Conservation (phyloP, 2,329 filamentous ascomycete genomes). For the Aspergillus pseudoviridinutans region DNA sequence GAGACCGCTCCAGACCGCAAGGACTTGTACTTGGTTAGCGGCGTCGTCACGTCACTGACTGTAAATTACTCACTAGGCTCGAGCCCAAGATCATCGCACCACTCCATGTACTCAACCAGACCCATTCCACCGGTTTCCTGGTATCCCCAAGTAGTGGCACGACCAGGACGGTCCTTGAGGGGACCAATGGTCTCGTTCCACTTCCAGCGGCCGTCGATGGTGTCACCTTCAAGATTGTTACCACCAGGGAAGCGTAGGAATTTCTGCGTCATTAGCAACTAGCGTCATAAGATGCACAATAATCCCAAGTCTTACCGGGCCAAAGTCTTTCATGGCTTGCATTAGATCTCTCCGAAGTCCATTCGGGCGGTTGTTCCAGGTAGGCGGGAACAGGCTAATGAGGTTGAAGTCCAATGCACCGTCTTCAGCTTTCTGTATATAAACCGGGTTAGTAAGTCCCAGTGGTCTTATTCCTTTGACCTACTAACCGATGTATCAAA, state of each 20-base stretch:
- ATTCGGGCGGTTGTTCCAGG: constrained; percentile 51
- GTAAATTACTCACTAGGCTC: constrained; percentile 27
- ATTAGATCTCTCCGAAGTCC: constrained; percentile 50
- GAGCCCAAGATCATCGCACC: constrained; percentile 45
- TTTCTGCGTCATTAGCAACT: constrained; percentile 34
- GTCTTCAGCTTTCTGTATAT: constrained; percentile 28
- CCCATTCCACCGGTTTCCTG: constrained; percentile 44
- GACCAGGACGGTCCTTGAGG: constrained; percentile 45
- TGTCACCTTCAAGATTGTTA: constrained; percentile 47
- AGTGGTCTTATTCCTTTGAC: not conserved
- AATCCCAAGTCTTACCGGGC: constrained; percentile 17
- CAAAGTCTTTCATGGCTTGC: constrained; percentile 33
- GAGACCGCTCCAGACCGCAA: constrained; percentile 45
- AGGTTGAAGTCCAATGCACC: constrained; percentile 49
- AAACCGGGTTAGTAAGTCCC: not conserved
- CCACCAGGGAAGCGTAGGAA: constrained; percentile 52
- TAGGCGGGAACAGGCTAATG: constrained; percentile 52
- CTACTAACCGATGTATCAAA: constrained; percentile 41
- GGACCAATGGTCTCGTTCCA: constrained; percentile 53
- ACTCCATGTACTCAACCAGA: constrained; percentile 47
- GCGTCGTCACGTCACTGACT: not conserved
- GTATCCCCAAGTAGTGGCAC: constrained; percentile 41
- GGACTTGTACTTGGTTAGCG: constrained; percentile 17
- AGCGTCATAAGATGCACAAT: not conserved
- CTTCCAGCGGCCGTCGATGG: constrained; percentile 39